Base-by-base conservation (phyloP, 352 stramenopile species). In the Achlya hypogyna region DNA sequence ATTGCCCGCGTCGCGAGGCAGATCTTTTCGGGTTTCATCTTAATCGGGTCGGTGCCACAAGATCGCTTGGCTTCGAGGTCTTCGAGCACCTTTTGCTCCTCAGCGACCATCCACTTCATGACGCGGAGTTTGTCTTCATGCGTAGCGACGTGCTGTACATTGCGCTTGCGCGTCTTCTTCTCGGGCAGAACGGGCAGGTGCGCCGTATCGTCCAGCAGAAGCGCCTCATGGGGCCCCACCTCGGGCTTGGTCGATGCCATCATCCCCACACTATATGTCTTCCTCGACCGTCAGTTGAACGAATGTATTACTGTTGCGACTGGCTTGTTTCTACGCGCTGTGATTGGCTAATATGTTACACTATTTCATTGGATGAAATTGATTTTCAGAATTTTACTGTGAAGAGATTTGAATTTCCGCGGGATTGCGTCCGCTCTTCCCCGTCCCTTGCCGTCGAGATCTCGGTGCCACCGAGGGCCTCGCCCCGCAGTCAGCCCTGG, bases 41-140 rank as follows among this genome's bases (percentile, higher is more conserved):
- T 27, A 18, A 20, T 43, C 18, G 8, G 8, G 22, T 47, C 16
- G 38, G n/a, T 9, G 2, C 12, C 38, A 10, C n/a, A n/a, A n/a
- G 38, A 45, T 1, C 38, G 38, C 38, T 45, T 45, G 27, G 14
- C 32, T 12, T 47, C 31, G 16, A 22, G 6, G 16, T 64, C 54
- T 25, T 45, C 32, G 1, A 51, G 20, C 20, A 64, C 35, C 32
- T 35, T 45, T 25, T 64, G 54, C 52, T 64, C 54, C 18, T 64
- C 38, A 1, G 54, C 54, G 6, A 64, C 32, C 54, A 64, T 64
- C 54, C 54, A 64, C 23, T 35, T 64, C 54, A 64, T 64, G 20
- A 64, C 54, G 54, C 54, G 54, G 35, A 64, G 54, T 18, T 47
- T 51, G 35, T 64, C 54, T 45, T 64, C 54, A 25, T 64, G 54